Evolutionary conservation across 1,284 basidiomycete genomes (phyloP).

Genomic region (Puccinia brachypodii): DNA sequence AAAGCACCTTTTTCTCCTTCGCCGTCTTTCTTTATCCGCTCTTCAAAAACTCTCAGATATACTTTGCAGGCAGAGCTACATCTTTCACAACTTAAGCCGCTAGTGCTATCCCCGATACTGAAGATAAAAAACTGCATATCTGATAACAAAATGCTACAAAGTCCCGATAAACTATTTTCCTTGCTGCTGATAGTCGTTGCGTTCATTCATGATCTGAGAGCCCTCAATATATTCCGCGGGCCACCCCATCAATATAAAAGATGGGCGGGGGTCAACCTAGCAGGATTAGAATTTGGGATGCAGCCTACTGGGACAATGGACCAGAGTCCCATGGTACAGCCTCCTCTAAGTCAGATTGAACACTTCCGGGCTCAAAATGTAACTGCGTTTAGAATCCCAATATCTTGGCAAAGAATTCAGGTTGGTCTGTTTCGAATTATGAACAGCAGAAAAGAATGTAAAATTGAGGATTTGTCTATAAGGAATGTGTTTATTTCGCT

Average conservation of each 20-base stretch:
- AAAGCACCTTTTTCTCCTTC: no score
- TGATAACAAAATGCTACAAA: not conserved
- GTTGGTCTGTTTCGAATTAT: not conserved
- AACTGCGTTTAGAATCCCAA: conserved; percentile 19
- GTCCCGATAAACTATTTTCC: not conserved
- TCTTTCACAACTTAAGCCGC: no score
- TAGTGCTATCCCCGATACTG: no score
- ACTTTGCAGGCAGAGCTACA: no score
- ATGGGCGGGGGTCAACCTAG: conserved; percentile 28
- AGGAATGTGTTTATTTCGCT: not conserved
- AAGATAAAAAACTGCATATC: no score
- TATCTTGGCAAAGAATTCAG: conserved; percentile 25
- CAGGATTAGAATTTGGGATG: conserved; percentile 35
- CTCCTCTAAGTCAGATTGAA: conserved; percentile 5
- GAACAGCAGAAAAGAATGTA: no score
- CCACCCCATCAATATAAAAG: not conserved
- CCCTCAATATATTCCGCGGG: not conserved
- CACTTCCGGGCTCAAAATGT: conserved; percentile 23
- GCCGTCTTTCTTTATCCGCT: no score
- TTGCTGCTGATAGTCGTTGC: not conserved
- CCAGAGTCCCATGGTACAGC: not conserved
- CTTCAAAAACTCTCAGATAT: no score
- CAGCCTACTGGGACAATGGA: not conserved
- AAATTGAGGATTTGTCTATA: no score
- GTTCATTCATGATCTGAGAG: not conserved